Evolutionary conservation across 116 monocot species (phyloP).

Genomic region (Trichopus zeylanicus): DNA sequence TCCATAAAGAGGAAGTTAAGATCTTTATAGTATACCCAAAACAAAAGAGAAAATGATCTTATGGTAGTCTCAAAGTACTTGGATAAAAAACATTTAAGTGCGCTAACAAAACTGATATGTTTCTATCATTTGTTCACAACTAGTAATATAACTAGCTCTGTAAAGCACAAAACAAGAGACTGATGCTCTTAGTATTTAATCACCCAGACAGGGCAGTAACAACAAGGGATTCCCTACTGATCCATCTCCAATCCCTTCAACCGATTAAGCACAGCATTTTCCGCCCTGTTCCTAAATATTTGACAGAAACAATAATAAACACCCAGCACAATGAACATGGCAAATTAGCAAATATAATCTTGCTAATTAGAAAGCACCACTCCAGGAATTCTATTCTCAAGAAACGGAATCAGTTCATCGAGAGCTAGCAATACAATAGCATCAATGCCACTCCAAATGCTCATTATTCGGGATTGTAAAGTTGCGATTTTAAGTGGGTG

Average conservation of each 20-base stretch:
- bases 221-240: conserved; percentile 78
- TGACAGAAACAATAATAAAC: conserved; percentile 98
- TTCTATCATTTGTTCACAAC: background rate
- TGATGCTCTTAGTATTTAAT: conserved; percentile 11
- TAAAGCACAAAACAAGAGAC: too few species aligned
- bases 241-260: conserved; percentile 84
- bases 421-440: too few species aligned
- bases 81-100: too few species aligned
- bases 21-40: too few species aligned
- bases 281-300: conserved; percentile 79
- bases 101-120: background rate
- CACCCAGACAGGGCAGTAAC: conserved; percentile 87
- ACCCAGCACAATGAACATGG: conserved; percentile 36
- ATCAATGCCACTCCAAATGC: too few species aligned
- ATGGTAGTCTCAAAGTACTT: too few species aligned
- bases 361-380: background rate
- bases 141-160: background rate
- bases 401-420: too few species aligned
- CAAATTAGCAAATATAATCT: background rate
- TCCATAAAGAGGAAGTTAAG: too few species aligned
- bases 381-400: background rate
- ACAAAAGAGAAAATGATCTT: too few species aligned
- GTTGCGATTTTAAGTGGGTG: too few species aligned
- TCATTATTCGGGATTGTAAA: too few species aligned
- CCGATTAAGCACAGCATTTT: conserved; percentile 45